Base-by-base conservation (phyloP, 768 basidiomycete species). In the Naganishia randhawae region DNA sequence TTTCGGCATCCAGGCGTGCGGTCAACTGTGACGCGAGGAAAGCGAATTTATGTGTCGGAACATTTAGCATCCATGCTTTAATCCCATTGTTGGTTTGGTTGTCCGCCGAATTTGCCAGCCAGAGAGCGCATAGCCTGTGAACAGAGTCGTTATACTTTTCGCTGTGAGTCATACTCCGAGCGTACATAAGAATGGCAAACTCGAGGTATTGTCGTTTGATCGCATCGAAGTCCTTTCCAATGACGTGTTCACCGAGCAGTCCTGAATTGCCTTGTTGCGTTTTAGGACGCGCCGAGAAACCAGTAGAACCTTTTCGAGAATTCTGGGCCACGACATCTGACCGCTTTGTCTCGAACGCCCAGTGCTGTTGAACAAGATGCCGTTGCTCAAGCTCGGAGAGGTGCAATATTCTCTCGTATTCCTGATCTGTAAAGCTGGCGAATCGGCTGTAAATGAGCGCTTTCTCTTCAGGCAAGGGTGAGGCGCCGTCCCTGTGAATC, bases 11-110 rank as follows among this genome's bases (percentile, higher is more conserved):
- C 33, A 98, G 83, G 9, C 94, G 86, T n/a, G 95, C 93, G 0
- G 92, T 87, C 5, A 99, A 85, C 80, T 99, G 96, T 80, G 94
- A 92, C 11, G 91, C 87, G 64, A 98, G 84, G 78, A 92, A 91
- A 50, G 95, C 84, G 74, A 97, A 89, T 78, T 98, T 98, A 69
- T 86, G 84, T 0, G 93, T 90, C 0, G 93, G 90, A 42, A 94
- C 84, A 1, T 84, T 82, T 53, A 80, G 78, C 10, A 92, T 77
- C 1, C 86, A 84, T 0, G 71, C 50, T 41, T 81, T 72, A 77
- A 88, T 71, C 55, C 80, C 71, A 57, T 75, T 66, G 80, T 84
- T 84, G 27, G 85, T 78, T 51, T 80, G 77, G 51, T 76, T 79
- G 70, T 87, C 84, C n/a, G 73, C 67, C 71, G 92, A 89, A 74